Conservation (phyloP, 2,329 filamentous ascomycete species). For the Leptodontidium sp. region DNA sequence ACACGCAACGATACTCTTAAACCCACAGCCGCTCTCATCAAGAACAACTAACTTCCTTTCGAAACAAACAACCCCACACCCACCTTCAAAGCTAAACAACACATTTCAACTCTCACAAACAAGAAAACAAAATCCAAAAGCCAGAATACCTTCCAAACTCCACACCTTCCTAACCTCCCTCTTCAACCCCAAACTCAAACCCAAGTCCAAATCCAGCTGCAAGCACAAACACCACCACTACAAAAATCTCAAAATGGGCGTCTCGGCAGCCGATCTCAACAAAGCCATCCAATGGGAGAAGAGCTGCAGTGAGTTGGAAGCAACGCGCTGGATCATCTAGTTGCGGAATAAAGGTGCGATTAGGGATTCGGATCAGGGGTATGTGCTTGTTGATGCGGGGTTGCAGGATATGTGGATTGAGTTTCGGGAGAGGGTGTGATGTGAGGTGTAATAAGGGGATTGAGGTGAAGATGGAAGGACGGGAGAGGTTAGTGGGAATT, state of each 20-base stretch:
- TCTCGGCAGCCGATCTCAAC: background rate
- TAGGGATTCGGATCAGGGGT: background rate
- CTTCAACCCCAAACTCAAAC: background rate
- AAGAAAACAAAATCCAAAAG: no score
- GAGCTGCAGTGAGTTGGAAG: background rate
- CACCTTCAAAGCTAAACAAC: no score
- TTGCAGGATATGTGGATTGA: background rate
- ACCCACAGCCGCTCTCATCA: no score
- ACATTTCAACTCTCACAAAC: no score
- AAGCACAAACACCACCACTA: background rate
- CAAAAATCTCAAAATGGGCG: background rate
- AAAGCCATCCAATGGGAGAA: background rate
- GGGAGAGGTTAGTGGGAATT: background rate
- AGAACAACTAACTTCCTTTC: no score
- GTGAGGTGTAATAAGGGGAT: background rate
- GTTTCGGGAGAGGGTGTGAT: background rate
- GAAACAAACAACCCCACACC: no score
- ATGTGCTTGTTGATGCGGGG: background rate
- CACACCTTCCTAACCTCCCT: no score
- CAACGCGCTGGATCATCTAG: background rate
- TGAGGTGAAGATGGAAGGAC: background rate
- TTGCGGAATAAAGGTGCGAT: background rate
- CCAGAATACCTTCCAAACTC: no score
- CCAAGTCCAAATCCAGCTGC: no score
- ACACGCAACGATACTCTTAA: no score